A percentile compares a stretch with the other conserved stretches of the same genome.
Evolutionary conservation across 2,329 filamentous ascomycete species (phyloP).

Genomic region (Cladosporium phlei): DNA sequence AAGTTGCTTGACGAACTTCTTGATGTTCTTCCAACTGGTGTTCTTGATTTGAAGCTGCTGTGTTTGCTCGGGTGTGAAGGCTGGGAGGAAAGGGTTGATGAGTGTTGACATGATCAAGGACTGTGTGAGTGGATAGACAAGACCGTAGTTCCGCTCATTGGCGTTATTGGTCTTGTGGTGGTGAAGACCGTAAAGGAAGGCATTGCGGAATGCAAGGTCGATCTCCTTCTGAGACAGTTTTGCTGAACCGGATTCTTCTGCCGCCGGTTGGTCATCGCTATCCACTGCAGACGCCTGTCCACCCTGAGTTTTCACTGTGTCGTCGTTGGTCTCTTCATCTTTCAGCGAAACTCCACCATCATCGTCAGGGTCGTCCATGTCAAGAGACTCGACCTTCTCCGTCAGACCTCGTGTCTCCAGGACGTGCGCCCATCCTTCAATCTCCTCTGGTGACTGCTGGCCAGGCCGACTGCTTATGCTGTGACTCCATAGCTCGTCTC

Average conservation of each 20-base stretch:
- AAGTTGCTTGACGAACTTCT: conserved; percentile 64
- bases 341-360: conserved; percentile 45
- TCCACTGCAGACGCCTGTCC: conserved; percentile 25
- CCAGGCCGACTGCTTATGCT: conserved; percentile 52
- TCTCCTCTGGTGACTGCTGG: conserved; percentile 46
- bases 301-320: conserved; percentile 26
- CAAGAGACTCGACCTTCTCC: conserved; percentile 39
- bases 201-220: conserved; percentile 60
- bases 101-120: conserved; percentile 60
- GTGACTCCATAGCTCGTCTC: conserved; percentile 66
- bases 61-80: conserved; percentile 51
- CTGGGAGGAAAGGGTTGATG: conserved; percentile 62
- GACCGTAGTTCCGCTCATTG: conserved; percentile 47
- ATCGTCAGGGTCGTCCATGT: conserved; percentile 41
- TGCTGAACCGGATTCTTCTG: conserved; percentile 34
- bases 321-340: conserved; percentile 21
- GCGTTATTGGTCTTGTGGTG: conserved; percentile 55
- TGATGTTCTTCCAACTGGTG: conserved; percentile 65
- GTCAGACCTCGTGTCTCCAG: conserved; percentile 33
- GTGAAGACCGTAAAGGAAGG: conserved; percentile 59
- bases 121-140: conserved; percentile 60
- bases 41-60: conserved; percentile 64
- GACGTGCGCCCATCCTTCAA: conserved; percentile 48
- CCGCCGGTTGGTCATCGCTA: conserved; percentile 19
- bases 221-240: conserved; percentile 61